These are phyloP conservation scores for Stagonosporopsis chrysanthemi DNA, from an alignment of 2,329 filamentous ascomycete genomes.

Conservation along the genomic window DNA sequence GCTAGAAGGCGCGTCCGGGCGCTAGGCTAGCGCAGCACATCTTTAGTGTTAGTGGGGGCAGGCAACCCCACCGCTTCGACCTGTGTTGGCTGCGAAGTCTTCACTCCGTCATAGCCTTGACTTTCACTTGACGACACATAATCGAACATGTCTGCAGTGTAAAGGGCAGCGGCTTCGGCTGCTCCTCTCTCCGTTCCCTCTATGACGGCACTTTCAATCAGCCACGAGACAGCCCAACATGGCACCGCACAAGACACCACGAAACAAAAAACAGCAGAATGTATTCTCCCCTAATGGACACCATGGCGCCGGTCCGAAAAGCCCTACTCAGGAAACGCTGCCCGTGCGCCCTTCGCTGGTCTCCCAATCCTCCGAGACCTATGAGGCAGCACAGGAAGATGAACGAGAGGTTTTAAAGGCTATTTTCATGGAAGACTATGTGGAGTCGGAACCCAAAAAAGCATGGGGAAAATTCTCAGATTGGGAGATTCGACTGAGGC, in stretches of 20 bases:
- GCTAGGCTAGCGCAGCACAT: slow-evolving; percentile 25
- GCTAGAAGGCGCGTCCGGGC: slow-evolving; percentile 25
- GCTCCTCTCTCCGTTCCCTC: slow-evolving; percentile 50
- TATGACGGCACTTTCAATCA: slow-evolving; percentile 44
- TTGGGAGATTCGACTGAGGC: slow-evolving; percentile 79
- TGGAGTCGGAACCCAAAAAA: slow-evolving; percentile 72
- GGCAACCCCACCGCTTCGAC: slow-evolving; percentile 32
- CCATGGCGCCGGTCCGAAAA: slow-evolving; percentile 30
- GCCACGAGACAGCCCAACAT: slow-evolving; percentile 52
- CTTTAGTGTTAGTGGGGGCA: slow-evolving; percentile 27
- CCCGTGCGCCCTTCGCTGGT: slow-evolving; percentile 42
- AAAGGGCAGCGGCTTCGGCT: slow-evolving; percentile 58
- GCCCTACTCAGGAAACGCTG: slow-evolving; percentile 38
- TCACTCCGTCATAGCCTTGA: slow-evolving; percentile 27
- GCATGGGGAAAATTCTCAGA: slow-evolving; percentile 91
- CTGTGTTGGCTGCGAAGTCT: slow-evolving; percentile 37
- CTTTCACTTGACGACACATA: slow-evolving; percentile 21
- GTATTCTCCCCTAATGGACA: slow-evolving; percentile 41
- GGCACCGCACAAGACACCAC: slow-evolving; percentile 56
- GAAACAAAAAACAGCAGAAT: slow-evolving; percentile 50
- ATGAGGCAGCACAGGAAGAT: slow-evolving; percentile 84
- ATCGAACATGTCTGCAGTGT: slow-evolving; percentile 50
- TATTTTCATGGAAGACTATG: slow-evolving; percentile 89
- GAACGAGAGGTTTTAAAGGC: slow-evolving; percentile 85
- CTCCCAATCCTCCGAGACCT: slow-evolving; percentile 62